Conservation (phyloP, 768 basidiomycete species). For the Suillus subalutaceus region DNA sequence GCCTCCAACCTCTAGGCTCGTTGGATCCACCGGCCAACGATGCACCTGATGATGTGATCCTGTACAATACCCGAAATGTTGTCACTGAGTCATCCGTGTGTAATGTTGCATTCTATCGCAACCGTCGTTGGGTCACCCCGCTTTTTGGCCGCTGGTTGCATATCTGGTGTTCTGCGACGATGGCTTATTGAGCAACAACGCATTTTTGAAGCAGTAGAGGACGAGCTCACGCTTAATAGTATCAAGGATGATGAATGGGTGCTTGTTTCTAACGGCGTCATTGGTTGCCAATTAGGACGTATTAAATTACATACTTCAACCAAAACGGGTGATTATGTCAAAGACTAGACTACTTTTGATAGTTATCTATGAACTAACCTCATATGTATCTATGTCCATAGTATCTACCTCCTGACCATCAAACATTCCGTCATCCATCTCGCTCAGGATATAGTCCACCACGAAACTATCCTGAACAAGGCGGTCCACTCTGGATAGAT, state of each 20-base stretch:
- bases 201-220: conserved; percentile 52
- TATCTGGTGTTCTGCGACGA: conserved; percentile 70
- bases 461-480: conserved; percentile 95
- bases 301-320: conserved; percentile 15
- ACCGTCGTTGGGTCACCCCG: conserved; percentile 69
- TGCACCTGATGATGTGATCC: conserved; percentile 56
- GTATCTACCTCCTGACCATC: conserved; percentile 46
- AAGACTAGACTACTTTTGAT: conserved; percentile 22
- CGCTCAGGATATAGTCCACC: conserved; percentile 84
- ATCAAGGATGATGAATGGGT: conserved; percentile 63
- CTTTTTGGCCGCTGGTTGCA: conserved; percentile 58
- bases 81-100: conserved; percentile 71
- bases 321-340: conserved; percentile 1
- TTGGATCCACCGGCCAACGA: conserved; percentile 7
- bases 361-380: conserved; percentile 5
- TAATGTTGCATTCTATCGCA: conserved; percentile 71
- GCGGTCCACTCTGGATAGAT: conserved; percentile 81
- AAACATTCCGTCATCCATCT: conserved; percentile 85
- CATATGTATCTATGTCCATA: conserved; percentile 42
- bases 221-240: conserved; percentile 43
- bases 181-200: conserved; percentile 66
- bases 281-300: conserved; percentile 64
- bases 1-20: conserved; percentile 39
- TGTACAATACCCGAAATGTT: conserved; percentile 53
- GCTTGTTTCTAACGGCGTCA: conserved; percentile 72